Conservation (phyloP, 345 rosid species). For the Gossypium anomalum region DNA sequence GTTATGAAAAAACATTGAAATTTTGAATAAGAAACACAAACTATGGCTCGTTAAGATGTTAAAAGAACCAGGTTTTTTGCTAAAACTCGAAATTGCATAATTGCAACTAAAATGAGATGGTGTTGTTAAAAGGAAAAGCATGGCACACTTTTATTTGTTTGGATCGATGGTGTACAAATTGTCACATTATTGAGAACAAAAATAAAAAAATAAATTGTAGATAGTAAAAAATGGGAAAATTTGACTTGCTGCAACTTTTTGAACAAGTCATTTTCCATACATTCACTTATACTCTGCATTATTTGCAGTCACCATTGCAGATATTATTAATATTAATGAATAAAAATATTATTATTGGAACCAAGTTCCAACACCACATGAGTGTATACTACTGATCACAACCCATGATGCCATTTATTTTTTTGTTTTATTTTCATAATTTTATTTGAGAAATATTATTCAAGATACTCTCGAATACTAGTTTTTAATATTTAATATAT, state of each 20-base stretch:
- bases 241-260: constrained; percentile 23
- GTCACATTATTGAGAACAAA: constrained; percentile 18
- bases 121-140: not conserved
- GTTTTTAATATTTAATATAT: too few relatives aligned
- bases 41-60: too few relatives aligned
- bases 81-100: not conserved
- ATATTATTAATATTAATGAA: constrained; percentile 13
- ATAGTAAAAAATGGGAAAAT: constrained; percentile 20
- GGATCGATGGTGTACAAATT: not conserved
- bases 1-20: too few relatives aligned
- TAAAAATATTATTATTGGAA: constrained; percentile 30
- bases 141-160: not conserved
- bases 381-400: constrained; percentile 11
- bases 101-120: not conserved
- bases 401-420: constrained; percentile 15
- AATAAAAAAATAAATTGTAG: not conserved
- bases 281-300: constrained; percentile 35
- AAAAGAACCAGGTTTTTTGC: too few relatives aligned
- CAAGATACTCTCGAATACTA: not conserved
- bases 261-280: constrained; percentile 33
- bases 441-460: not conserved
- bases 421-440: not conserved
- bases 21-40: too few relatives aligned
- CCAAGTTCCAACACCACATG: constrained; percentile 55
- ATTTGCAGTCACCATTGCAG: constrained; percentile 22